A percentile compares a stretch with the other conserved stretches of the same genome.
Conservation (phyloP, 345 rosid species). For the Salix viminalis region DNA sequence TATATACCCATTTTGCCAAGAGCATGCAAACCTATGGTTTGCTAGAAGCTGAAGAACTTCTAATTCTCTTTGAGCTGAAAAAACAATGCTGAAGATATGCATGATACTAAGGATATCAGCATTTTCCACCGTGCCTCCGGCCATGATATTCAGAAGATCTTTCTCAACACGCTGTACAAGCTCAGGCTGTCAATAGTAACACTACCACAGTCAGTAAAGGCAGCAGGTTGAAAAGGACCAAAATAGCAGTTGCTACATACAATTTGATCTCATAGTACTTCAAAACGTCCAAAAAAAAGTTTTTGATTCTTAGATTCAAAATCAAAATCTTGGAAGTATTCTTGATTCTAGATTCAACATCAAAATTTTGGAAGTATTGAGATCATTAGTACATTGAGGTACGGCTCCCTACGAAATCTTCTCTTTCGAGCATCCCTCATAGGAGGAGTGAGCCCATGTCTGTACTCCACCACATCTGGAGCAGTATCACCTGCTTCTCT, state of each 20-base stretch:
- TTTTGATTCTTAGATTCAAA: neutral
- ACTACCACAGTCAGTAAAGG: conserved; percentile 17
- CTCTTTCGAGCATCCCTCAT: conserved; percentile 97
- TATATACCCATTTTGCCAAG: neutral
- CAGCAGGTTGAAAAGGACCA: neutral
- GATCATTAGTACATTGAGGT: conserved; percentile 63
- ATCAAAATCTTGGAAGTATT: neutral
- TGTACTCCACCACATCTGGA: conserved; percentile 72
- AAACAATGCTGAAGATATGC: neutral
- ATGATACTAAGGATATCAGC: conserved; percentile 50
- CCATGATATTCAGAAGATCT: conserved; percentile 86
- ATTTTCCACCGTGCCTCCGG: conserved; percentile 75
- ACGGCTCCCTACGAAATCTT: conserved; percentile 94
- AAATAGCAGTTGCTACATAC: neutral
- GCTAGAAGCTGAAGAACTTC: neutral
- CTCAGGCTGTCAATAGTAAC: conserved; percentile 71
- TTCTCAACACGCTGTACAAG: conserved; percentile 86
- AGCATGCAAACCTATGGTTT: neutral
- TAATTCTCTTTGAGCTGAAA: neutral
- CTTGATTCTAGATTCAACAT: neutral
- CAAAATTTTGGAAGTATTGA: neutral
- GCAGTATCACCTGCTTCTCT: conserved; percentile 76
- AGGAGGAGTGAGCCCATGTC: conserved; percentile 95
- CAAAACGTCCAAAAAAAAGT: neutral
- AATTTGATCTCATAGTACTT: neutral